phyloP scores from a whole-genome alignment of 768 basidiomycete species.

The Rhodotorula diobovata region DNA sequence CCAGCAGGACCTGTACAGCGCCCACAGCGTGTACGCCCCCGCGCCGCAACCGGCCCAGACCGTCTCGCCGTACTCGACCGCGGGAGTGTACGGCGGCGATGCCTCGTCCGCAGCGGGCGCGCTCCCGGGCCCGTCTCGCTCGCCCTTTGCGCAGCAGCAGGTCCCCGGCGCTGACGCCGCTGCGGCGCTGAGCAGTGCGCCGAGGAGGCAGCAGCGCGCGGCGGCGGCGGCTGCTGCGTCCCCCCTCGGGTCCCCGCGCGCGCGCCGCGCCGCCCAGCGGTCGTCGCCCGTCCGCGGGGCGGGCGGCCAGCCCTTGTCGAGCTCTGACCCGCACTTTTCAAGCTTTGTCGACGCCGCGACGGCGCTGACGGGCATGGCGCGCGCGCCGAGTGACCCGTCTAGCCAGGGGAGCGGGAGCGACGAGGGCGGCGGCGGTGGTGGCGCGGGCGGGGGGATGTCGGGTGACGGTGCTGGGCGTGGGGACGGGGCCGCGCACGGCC shows the following conservation, averaged over 20 bases:
- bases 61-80: conserved; percentile 29
- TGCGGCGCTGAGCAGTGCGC: too few species aligned
- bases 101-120: too few species aligned
- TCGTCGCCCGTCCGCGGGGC: background rate
- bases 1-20: background rate
- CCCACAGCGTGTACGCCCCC: conserved; percentile 1
- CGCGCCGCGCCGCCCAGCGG: background rate
- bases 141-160: background rate
- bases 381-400: conserved; percentile 19
- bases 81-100: conserved; percentile 6
- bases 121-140: background rate
- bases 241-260: background rate
- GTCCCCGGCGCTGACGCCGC: too few species aligned
- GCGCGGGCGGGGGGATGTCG: background rate
- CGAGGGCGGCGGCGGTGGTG: conserved; percentile 8
- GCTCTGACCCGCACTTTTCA: conserved; percentile 26
- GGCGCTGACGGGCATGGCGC: conserved; percentile 30
- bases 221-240: background rate
- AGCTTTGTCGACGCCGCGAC: conserved; percentile 38
- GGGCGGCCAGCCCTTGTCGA: conserved; percentile 6
- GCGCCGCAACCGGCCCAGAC: background rate
- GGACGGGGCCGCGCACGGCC: too few species aligned
- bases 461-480: background rate
- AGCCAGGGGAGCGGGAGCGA: conserved; percentile 12
- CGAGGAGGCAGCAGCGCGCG: background rate